phyloP scores from a whole-genome alignment of 2,329 filamentous ascomycete species.

The Fusarium paranaense region DNA sequence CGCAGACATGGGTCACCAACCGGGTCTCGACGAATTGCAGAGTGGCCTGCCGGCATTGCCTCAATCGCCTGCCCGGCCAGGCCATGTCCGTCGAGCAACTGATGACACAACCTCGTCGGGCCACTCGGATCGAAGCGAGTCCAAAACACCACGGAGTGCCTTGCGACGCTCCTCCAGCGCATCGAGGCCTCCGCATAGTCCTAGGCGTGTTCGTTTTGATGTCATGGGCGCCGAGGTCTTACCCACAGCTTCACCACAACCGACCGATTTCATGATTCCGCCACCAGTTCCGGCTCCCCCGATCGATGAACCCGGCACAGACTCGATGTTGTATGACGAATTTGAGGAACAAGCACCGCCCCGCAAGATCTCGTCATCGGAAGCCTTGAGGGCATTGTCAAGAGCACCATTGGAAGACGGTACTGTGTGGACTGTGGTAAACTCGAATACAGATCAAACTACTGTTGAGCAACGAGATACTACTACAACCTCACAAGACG shows the following conservation, averaged over 20 bases:
- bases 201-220: slow-evolving; percentile 72
- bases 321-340: slow-evolving; percentile 52
- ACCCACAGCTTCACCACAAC: slow-evolving; percentile 67
- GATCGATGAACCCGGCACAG: slow-evolving; percentile 43
- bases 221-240: slow-evolving; percentile 70
- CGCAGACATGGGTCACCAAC: slow-evolving; percentile 38
- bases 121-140: slow-evolving; percentile 65
- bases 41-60: slow-evolving; percentile 28
- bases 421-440: slow-evolving; percentile 64
- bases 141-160: slow-evolving; percentile 64
- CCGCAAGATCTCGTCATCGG: slow-evolving; percentile 67
- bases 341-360: slow-evolving; percentile 57
- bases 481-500: slow-evolving; percentile 10
- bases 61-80: slow-evolving; percentile 46
- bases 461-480: slow-evolving; percentile 33
- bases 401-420: slow-evolving; percentile 62
- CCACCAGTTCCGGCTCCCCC: slow-evolving; percentile 41
- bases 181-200: slow-evolving; percentile 63
- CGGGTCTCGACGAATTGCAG: slow-evolving; percentile 23
- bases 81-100: slow-evolving; percentile 55
- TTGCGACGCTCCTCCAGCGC: slow-evolving; percentile 67
- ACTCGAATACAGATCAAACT: slow-evolving; percentile 47
- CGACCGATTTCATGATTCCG: slow-evolving; percentile 47
- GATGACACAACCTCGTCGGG: slow-evolving; percentile 63
- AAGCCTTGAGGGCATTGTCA: slow-evolving; percentile 64